phyloP scores from a whole-genome alignment of 495 filamentous ascomycete species.

The Trypethelium eluteriae region DNA sequence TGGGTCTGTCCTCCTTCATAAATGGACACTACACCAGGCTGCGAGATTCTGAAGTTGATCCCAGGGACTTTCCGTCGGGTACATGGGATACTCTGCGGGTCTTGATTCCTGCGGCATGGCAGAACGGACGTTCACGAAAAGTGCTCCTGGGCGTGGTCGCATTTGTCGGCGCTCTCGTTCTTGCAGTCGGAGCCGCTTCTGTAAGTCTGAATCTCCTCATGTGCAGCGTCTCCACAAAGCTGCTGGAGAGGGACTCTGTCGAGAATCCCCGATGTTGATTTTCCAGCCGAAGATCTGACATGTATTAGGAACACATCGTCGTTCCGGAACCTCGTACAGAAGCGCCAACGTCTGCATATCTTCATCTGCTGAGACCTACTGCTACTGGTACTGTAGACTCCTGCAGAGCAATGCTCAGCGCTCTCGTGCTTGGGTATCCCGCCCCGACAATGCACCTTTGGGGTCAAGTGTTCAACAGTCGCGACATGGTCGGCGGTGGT shows the following conservation, averaged over 20 bases:
- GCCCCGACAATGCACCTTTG: neutral
- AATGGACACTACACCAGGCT: neutral
- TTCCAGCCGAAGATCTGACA: neutral
- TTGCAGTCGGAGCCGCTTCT: neutral
- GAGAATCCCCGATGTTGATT: neutral
- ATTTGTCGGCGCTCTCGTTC: neutral
- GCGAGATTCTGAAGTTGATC: neutral
- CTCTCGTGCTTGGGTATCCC: neutral
- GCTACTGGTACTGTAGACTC: neutral
- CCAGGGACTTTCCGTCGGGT: neutral
- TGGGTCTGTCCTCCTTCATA: neutral
- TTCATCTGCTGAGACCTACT: neutral
- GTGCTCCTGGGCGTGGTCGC: neutral
- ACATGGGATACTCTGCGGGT: neutral
- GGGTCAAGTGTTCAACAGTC: neutral
- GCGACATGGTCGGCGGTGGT: neutral
- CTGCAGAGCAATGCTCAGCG: neutral
- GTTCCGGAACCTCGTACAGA: neutral
- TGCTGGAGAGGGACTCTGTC: neutral
- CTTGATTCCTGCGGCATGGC: conserved; percentile 1
- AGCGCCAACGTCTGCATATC: neutral
- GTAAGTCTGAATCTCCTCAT: neutral
- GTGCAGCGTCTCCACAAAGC: neutral
- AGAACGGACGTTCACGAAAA: neutral
- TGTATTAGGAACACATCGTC: neutral